These are phyloP conservation scores for Albugo laibachii DNA, from an alignment of 352 stramenopile species.

Conservation along the genomic window DNA sequence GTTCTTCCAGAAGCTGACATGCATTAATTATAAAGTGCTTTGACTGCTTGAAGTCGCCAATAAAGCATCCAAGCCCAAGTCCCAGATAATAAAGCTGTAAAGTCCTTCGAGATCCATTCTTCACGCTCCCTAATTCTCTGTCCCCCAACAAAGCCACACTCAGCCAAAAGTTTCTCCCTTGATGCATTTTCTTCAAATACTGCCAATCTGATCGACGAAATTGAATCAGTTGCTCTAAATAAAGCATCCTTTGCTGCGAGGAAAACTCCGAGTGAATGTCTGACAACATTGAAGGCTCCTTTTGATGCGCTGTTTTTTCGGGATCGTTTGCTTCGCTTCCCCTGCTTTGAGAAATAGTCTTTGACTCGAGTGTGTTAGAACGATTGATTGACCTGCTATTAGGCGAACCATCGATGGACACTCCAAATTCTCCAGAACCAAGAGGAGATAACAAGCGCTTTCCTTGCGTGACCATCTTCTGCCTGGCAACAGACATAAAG, in stretches of 20 bases:
- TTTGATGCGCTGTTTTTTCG: too few species aligned
- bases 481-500: too few species aligned
- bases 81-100: constrained; percentile 69
- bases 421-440: too few species aligned
- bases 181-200: constrained; percentile 67
- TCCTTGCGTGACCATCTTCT: too few species aligned
- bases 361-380: too few species aligned
- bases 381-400: too few species aligned
- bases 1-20: constrained; percentile 65
- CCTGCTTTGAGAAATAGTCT: too few species aligned
- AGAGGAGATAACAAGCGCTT: too few species aligned
- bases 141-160: constrained; percentile 55
- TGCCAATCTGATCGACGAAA: constrained; percentile 49
- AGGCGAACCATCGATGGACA: too few species aligned
- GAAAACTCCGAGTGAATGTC: constrained; percentile 14
- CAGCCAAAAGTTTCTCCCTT: constrained; percentile 61
- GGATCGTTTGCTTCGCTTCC: too few species aligned
- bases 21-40: constrained; percentile 45
- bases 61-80: constrained; percentile 35
- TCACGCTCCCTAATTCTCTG: constrained; percentile 38
- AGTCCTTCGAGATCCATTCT: constrained; percentile 29
- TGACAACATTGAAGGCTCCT: too few species aligned
- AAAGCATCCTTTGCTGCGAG: constrained; percentile 40
- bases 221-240: constrained; percentile 57
- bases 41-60: constrained; percentile 22